Evolutionary conservation across 2,329 filamentous ascomycete genomes (phyloP).

Genomic region (Calonectria henricotiae): DNA sequence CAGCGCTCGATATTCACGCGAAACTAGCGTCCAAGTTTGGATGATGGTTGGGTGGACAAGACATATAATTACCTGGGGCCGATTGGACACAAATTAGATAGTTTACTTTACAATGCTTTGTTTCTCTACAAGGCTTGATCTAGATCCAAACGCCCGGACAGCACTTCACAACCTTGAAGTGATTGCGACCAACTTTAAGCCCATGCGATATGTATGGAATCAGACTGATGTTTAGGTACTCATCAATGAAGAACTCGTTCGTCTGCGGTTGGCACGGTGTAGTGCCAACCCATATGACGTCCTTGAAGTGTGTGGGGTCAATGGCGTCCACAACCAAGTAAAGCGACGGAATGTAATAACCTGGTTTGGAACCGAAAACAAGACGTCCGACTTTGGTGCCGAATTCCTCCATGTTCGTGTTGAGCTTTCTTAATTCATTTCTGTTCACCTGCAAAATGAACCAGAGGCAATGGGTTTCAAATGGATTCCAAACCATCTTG

Average conservation of each 20-base stretch:
- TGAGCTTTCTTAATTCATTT: not conserved
- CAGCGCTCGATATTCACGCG: too few species aligned
- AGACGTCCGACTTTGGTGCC: slow-evolving; percentile 3
- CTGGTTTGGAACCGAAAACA: slow-evolving; percentile 2
- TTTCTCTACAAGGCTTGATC: too few species aligned
- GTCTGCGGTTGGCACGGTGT: slow-evolving; percentile 1
- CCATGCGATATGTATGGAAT: slow-evolving; percentile 10
- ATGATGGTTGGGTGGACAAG: too few species aligned
- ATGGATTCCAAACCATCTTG: slow-evolving; percentile 3
- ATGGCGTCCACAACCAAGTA: slow-evolving; percentile 17
- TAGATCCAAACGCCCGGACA: not conserved
- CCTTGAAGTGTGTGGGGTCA: slow-evolving; percentile 3
- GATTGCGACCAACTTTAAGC: not conserved
- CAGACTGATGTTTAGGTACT: slow-evolving; percentile 7
- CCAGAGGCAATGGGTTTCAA: slow-evolving; percentile 17
- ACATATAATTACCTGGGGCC: too few species aligned
- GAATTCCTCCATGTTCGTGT: slow-evolving; percentile 8
- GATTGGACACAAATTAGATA: too few species aligned
- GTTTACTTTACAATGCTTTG: too few species aligned
- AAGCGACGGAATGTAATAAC: not conserved
- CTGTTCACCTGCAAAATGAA: slow-evolving; percentile 4
- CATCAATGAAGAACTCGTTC: slow-evolving; percentile 10
- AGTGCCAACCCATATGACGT: slow-evolving; percentile 15
- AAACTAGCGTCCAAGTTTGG: too few species aligned
- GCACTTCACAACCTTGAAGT: slow-evolving; percentile 7